Percentiles rank a stretch among this genome's conserved stretches.
phyloP scores from a whole-genome alignment of 768 basidiomycete species.

The Boletellus ananas region DNA sequence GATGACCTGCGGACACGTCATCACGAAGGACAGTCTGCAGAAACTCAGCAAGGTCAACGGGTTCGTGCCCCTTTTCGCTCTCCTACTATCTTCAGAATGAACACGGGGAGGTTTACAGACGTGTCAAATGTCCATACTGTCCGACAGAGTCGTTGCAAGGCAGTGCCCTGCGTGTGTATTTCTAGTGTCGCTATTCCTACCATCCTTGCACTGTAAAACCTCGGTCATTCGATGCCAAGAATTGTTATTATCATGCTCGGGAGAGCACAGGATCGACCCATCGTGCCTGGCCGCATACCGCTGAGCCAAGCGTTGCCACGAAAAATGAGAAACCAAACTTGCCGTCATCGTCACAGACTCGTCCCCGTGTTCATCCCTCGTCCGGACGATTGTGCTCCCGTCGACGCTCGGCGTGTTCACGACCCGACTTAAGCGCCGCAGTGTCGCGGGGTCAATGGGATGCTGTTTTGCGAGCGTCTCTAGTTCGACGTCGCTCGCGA shows the following conservation, averaged over 20 bases:
- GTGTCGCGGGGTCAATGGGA: conserved; percentile 47
- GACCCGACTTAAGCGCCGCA: conserved; percentile 51
- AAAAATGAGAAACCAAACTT: conserved; percentile 16
- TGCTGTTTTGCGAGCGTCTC: conserved; percentile 51
- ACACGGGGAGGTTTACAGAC: conserved; percentile 40
- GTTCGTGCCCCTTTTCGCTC: conserved; percentile 46
- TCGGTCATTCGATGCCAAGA: neutral
- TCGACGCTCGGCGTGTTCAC: conserved; percentile 66
- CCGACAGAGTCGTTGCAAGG: conserved; percentile 68
- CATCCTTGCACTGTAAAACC: conserved; percentile 10
- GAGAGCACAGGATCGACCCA: conserved; percentile 25
- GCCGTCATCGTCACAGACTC: conserved; percentile 52
- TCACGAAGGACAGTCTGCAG: conserved; percentile 86
- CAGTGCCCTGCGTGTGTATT: conserved; percentile 61
- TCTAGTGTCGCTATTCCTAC: conserved; percentile 36
- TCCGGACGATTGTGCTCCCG: conserved; percentile 40
- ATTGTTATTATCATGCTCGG: neutral
- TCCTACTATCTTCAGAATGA: neutral
- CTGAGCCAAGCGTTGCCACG: neutral
- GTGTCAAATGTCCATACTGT: conserved; percentile 96
- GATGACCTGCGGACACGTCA: conserved; percentile 94
- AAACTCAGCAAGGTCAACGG: conserved; percentile 83
- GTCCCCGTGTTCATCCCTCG: conserved; percentile 51
- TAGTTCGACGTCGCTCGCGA: conserved; percentile 39
- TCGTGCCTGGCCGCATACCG: conserved; percentile 15